Base-by-base conservation (phyloP, 495 filamentous ascomycete genomes). In the Staphylotrichum tortipilum region DNA sequence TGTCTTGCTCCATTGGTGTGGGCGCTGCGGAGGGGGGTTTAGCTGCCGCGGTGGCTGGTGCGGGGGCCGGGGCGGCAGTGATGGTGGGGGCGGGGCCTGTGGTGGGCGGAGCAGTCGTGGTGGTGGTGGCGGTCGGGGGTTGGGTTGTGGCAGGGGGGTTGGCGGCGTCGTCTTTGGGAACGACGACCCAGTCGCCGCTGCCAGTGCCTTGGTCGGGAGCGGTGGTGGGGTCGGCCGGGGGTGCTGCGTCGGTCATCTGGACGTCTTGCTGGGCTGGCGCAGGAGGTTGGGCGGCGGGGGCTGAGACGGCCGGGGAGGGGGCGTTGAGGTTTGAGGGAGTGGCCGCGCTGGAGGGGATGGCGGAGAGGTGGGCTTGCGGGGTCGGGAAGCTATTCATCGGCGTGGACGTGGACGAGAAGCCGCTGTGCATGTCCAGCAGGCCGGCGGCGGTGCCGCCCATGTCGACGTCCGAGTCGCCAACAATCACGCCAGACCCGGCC, bases 391-490 rank as follows among this genome's bases (percentile, higher is more conserved):
- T 72, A 44, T 71, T 70, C 11, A 63, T 58, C 1, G 74, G 73
- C 2, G 76, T 76, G 1, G 75, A 75, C 22, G 70, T 70, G 12
- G 73, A 68, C 17, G 79, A 77, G 43, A 74, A 70, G 44, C 75
- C 78, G 18, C 68, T 68, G 55, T 78, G 72, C 63, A 83, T 83
- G 61, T 85, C 78, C 7, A 85, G 68, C 17, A 85, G 65, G 44
- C 79, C 74, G 33, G 78, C 80, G 2, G 73, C 77, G 1, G 77
- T 78, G 26, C 78, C 74, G 24, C 78, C 82, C 79, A 86, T 81
- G 47, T 83, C 75, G 53, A 86, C 75, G 58, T 85, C 83, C 10
- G 71, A 69, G 56, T 81, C 78, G 3, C 68, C 70, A 35, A 73
- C 60, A 63, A 77, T 68, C 29, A 74, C 65, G n/a, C 72, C 78